phyloP scores from a whole-genome alignment of 2,329 filamentous ascomycete genomes.

The Fusarium veterinarium region DNA sequence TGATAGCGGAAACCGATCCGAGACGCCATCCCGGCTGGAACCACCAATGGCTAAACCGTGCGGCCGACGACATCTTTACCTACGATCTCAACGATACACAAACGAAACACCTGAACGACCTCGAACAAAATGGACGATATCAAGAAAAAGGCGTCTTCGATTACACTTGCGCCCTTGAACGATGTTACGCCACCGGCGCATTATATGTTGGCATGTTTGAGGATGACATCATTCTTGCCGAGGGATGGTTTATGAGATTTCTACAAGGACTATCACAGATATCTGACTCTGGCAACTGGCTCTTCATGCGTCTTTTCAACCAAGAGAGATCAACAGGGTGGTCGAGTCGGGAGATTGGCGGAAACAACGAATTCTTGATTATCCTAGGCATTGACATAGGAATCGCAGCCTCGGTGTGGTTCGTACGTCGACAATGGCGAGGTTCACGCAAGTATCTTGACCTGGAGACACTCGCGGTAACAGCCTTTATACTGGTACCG shows the following conservation, averaged over 20 bases:
- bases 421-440: slow-evolving; percentile 4
- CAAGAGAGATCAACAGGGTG: slow-evolving; percentile 20
- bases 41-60: slow-evolving; percentile 10
- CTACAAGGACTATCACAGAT: slow-evolving; percentile 3
- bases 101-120: not conserved
- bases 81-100: not conserved
- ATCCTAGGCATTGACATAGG: slow-evolving; percentile 2
- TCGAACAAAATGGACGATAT: not conserved
- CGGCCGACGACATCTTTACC: slow-evolving; percentile 10
- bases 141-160: slow-evolving; percentile 17
- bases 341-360: slow-evolving; percentile 12
- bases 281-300: not conserved
- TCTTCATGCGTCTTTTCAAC: slow-evolving; percentile 26
- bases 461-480: not conserved
- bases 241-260: slow-evolving; percentile 7
- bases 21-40: slow-evolving; percentile 15
- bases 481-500: slow-evolving; percentile 9
- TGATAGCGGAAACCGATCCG: slow-evolving; percentile 20
- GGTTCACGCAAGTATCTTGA: slow-evolving; percentile 1
- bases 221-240: slow-evolving; percentile 13
- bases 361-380: slow-evolving; percentile 11
- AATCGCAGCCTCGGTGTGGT: not conserved
- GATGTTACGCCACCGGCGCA: slow-evolving; percentile 11
- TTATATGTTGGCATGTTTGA: slow-evolving; percentile 17
- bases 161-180: slow-evolving; percentile 6